A percentile compares a stretch with the other conserved stretches of the same genome.
Evolutionary conservation across 192 early-diverging fungal species (phyloP).

Genomic region (Coemansia sp.): DNA sequence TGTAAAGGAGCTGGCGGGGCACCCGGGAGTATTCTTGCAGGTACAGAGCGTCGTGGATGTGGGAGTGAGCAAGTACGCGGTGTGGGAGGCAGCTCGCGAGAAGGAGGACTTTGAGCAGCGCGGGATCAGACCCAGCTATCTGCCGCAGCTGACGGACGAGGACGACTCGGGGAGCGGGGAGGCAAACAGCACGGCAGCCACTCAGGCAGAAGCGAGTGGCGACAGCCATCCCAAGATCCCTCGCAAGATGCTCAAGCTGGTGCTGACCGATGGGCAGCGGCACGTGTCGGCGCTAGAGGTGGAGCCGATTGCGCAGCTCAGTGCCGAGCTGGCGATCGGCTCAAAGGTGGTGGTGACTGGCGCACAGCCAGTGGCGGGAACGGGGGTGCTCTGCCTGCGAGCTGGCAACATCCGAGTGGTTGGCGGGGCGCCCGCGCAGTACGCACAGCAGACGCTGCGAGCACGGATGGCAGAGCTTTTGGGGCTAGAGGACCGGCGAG

Average conservation of each 20-base stretch:
- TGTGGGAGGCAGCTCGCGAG: constrained; percentile 49
- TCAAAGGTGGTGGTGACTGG: constrained; percentile 36
- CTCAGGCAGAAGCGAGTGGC: constrained; percentile 2
- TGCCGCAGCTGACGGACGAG: constrained; percentile 11
- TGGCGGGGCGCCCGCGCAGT: constrained; percentile 38
- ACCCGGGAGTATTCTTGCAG: constrained; percentile 33
- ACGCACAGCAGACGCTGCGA: constrained; percentile 29
- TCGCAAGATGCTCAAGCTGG: constrained; percentile 39
- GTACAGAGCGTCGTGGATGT: constrained; percentile 47
- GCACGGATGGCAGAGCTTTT: constrained; percentile 19
- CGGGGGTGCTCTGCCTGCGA: constrained; percentile 24
- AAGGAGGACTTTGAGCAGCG: constrained; percentile 50
- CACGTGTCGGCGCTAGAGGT: constrained; percentile 35
- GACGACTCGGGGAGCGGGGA: constrained; percentile 14
- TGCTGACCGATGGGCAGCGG: constrained; percentile 37
- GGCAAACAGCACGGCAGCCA: constrained; percentile 14
- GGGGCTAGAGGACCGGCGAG: neutral
- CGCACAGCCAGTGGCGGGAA: constrained; percentile 25
- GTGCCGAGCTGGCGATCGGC: constrained; percentile 40
- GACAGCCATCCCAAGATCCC: constrained; percentile 39
- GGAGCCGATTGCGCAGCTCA: constrained; percentile 28
- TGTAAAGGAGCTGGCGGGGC: constrained; percentile 9
- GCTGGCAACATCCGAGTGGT: constrained; percentile 16
- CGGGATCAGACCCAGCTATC: constrained; percentile 45
- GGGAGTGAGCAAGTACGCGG: constrained; percentile 42